Evolutionary conservation across 129 eudicot species (phyloP).

Genomic region (Saussurea involucrata): DNA sequence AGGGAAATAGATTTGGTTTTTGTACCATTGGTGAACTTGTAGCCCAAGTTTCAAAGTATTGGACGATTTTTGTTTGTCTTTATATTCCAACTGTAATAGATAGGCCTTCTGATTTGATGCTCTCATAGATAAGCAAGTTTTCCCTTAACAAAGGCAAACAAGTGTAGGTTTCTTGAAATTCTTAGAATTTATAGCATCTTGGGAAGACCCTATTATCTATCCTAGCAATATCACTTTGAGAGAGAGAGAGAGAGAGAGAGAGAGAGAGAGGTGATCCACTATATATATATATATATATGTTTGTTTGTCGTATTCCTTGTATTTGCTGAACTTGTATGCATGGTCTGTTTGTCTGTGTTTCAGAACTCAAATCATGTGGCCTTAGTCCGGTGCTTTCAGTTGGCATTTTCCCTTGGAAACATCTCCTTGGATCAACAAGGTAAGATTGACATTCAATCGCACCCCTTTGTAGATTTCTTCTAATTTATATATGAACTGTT

Average conservation of each 20-base stretch:
- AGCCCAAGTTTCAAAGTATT: too few species aligned
- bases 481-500: not conserved
- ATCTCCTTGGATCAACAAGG: constrained; percentile 63
- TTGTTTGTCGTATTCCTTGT: not conserved
- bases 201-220: not conserved
- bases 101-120: too few species aligned
- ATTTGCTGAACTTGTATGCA: constrained; percentile 10
- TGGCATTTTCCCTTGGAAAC: constrained; percentile 71
- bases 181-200: too few species aligned
- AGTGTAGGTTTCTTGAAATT: too few species aligned
- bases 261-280: not conserved
- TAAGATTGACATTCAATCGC: constrained; percentile 14
- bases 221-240: not conserved
- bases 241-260: not conserved
- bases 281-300: not conserved
- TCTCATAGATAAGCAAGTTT: too few species aligned
- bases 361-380: constrained; percentile 62
- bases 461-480: not conserved
- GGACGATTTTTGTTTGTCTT: too few species aligned
- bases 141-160: too few species aligned
- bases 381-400: constrained; percentile 67
- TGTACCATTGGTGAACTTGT: too few species aligned
- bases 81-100: too few species aligned
- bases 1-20: not conserved
- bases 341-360: constrained; percentile 12